Evolutionary conservation across 345 rosid species (phyloP), one percentile per base, ranked within the genome.

Genomic region (Arabidopsis thaliana): DNA sequence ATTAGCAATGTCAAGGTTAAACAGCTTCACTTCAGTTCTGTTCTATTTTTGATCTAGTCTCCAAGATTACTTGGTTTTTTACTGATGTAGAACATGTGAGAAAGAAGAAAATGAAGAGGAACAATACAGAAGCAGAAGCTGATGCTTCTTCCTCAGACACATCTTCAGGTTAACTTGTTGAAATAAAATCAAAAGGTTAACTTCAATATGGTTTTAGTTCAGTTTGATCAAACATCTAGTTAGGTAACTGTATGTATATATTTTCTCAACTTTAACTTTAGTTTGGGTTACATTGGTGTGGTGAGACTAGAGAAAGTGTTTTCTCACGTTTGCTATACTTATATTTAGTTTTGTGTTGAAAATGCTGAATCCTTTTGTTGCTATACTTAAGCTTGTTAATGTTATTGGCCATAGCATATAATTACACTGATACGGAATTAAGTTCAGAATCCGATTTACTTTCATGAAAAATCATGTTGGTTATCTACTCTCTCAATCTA

Each of bases 301-400:
- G n/a, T n/a, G 46, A 42, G n/a, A 12, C 46, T 42, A 4, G 13
- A 42, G 46, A 42, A 42, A 42, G 7, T 42, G 16, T 11, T 41
- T 4, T 41, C 49, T 45, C 51, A 14, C 48, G 14, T 44, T 13
- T 46, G 23, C 24, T 46, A 42, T 42, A 42, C 16, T 16, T 2
- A 6, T 7, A 30, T 4, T 51, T 4, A 51, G 57, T 2, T 11
- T 25, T 52, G 14, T 65, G 14, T 4, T 69, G 55, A 56, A 56
- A 56, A 41, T 58, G 44, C 13, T 69, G 44, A 57, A 32, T 34
- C n/a, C 23, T 36, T 25, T 36, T 45, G 50, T 46, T 58, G 74
- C 65, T n/a, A n/a, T n/a, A n/a, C 74, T 33, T 61, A 52, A 75
- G 74, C 56, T 76, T 48, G 48, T 10, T 61, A 50, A 32, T 67